These are phyloP conservation scores for Zygosaccharomyces pseudobailii DNA, from an alignment of 1,139 yeast genomes.

Conservation along the genomic window DNA sequence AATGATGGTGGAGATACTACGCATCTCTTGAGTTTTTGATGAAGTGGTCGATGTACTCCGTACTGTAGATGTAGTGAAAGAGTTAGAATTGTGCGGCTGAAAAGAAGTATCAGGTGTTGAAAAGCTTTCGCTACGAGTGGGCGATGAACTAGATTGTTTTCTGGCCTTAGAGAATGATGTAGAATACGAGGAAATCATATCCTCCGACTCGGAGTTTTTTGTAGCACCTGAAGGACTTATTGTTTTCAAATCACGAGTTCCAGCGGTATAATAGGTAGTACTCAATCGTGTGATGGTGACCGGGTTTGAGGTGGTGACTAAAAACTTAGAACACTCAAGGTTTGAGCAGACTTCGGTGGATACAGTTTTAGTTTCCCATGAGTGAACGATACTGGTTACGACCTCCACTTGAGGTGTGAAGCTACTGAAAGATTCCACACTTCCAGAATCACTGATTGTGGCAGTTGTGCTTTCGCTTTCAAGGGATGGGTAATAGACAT, in stretches of 20 bases:
- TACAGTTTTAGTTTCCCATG: background rate
- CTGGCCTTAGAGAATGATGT: too few species aligned
- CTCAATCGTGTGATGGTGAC: background rate
- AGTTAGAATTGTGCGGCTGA: background rate
- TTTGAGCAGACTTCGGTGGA: background rate
- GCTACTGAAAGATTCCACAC: background rate
- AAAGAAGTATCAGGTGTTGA: background rate
- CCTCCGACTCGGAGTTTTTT: background rate
- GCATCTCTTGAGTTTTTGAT: background rate
- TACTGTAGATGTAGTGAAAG: background rate
- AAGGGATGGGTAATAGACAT: background rate
- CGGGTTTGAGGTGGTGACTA: background rate
- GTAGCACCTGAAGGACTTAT: background rate
- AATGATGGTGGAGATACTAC: constrained; percentile 33
- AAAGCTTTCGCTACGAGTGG: background rate
- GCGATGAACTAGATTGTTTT: background rate
- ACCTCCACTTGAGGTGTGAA: background rate
- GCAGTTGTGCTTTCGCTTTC: background rate
- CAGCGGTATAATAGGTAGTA: background rate
- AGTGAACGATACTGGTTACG: background rate
- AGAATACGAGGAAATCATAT: background rate
- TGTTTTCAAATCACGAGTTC: background rate
- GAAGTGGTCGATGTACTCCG: constrained; percentile 1
- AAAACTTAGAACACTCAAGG: background rate
- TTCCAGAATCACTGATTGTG: background rate